These are phyloP conservation scores for Alternaria brassicicola DNA, from an alignment of 2,329 filamentous ascomycete genomes.

Conservation along the genomic window DNA sequence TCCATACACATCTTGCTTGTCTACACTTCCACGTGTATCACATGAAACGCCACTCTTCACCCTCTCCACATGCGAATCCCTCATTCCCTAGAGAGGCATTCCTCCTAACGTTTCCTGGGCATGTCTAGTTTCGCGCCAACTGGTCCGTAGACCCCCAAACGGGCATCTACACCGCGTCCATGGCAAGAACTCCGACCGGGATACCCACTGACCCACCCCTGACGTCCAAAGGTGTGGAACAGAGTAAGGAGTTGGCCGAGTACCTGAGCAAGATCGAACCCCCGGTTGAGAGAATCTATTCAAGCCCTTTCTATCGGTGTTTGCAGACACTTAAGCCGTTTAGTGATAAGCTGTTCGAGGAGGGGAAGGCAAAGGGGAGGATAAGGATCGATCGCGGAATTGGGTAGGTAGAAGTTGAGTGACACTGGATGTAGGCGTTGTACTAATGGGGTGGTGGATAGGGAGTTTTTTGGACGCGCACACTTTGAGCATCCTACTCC, in stretches of 20 bases:
- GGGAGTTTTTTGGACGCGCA: slow-evolving; percentile 89
- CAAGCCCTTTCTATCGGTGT: slow-evolving; percentile 52
- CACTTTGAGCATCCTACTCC: slow-evolving; percentile 85
- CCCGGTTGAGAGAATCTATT: slow-evolving; percentile 76
- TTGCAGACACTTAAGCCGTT: slow-evolving; percentile 50
- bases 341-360: slow-evolving; percentile 40
- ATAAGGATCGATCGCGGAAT: slow-evolving; percentile 60
- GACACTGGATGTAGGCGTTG: neutral
- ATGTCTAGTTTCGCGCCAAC: slow-evolving; percentile 77
- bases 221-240: slow-evolving; percentile 82
- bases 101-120: slow-evolving; percentile 25
- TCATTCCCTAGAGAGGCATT: slow-evolving; percentile 19
- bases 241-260: slow-evolving; percentile 76
- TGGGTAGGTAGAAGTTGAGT: slow-evolving; percentile 48
- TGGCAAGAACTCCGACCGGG: slow-evolving; percentile 75
- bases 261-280: slow-evolving; percentile 68
- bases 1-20: slow-evolving; percentile 2
- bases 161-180: slow-evolving; percentile 74
- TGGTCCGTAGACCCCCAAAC: slow-evolving; percentile 85
- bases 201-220: slow-evolving; percentile 87
- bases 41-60: slow-evolving; percentile 6
- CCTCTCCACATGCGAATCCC: neutral
- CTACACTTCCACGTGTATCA: slow-evolving; percentile 9
- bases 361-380: slow-evolving; percentile 45
- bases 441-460: neutral